A percentile compares a stretch with the other conserved stretches of the same genome.
These are phyloP conservation scores for Entomortierella beljakovae DNA, from an alignment of 192 early-diverging fungal species.

Conservation along the genomic window DNA sequence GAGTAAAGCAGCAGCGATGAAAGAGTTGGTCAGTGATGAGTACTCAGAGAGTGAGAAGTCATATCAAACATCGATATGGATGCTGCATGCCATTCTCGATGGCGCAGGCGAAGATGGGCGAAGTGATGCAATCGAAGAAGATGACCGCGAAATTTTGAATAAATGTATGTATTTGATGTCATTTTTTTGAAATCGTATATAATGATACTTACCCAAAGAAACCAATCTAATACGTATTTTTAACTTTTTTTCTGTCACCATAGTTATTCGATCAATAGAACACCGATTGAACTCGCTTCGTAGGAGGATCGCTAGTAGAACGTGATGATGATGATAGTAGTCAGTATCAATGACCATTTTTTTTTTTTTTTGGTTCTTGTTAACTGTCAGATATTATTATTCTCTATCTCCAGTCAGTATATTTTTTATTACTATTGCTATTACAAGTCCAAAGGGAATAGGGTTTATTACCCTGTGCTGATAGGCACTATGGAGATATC, in stretches of 20 bases:
- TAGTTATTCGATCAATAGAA: constrained; percentile 46
- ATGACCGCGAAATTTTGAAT: constrained; percentile 63
- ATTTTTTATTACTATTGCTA: too few relatives aligned
- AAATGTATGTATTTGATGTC: constrained; percentile 55
- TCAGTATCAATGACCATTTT: background rate
- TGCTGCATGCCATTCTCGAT: constrained; percentile 79
- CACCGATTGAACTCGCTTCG: constrained; percentile 28
- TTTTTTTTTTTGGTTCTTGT: background rate
- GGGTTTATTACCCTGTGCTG: too few relatives aligned
- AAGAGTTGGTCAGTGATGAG: constrained; percentile 73
- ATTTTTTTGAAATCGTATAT: background rate
- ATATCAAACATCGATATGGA: constrained; percentile 81
- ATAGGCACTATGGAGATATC: too few relatives aligned
- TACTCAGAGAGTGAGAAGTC: constrained; percentile 75
- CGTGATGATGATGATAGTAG: too few relatives aligned
- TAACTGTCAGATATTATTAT: background rate
- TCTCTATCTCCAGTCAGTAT: too few relatives aligned
- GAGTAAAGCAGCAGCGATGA: constrained; percentile 71
- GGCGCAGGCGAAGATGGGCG: constrained; percentile 48
- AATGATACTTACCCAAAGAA: background rate
- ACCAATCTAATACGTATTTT: background rate
- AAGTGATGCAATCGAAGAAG: constrained; percentile 61
- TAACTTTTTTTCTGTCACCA: background rate
- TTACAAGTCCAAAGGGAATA: too few relatives aligned
- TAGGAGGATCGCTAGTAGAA: constrained; percentile 20